phyloP scores from a whole-genome alignment of 2,329 filamentous ascomycete species.

The Hypoxylon sp. region DNA sequence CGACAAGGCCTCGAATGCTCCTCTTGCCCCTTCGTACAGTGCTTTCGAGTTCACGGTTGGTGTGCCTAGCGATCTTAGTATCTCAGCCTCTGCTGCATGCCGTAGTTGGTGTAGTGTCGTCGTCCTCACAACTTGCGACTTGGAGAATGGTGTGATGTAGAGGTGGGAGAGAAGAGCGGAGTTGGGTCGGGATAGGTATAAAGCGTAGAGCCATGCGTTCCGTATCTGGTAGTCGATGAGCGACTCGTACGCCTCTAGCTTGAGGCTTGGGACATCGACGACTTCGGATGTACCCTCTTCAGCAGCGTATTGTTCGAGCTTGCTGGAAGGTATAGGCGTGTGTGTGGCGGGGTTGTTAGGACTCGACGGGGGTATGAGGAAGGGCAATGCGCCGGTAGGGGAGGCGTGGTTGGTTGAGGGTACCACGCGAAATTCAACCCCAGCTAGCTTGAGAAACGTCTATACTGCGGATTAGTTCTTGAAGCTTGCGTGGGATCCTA shows the following conservation, averaged over 20 bases:
- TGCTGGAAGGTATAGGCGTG: slow-evolving; percentile 69
- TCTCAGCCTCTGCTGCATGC: slow-evolving; percentile 78
- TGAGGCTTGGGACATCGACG: slow-evolving; percentile 64
- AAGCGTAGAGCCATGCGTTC: slow-evolving; percentile 86
- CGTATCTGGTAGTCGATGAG: slow-evolving; percentile 83
- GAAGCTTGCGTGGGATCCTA: background rate
- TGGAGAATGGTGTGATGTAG: slow-evolving; percentile 75
- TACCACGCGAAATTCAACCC: slow-evolving; percentile 73
- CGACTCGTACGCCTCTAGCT: slow-evolving; percentile 81
- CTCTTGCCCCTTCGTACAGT: slow-evolving; percentile 60
- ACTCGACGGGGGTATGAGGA: slow-evolving; percentile 73
- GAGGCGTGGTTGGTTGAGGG: slow-evolving; percentile 94
- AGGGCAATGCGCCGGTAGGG: slow-evolving; percentile 88
- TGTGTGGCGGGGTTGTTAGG: slow-evolving; percentile 52
- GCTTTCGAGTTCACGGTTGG: slow-evolving; percentile 53
- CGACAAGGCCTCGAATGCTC: slow-evolving; percentile 62
- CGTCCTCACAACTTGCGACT: slow-evolving; percentile 71
- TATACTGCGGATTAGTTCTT: slow-evolving; percentile 53
- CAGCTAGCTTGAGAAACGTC: slow-evolving; percentile 85
- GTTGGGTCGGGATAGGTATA: slow-evolving; percentile 82
- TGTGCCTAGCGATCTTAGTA: slow-evolving; percentile 69
- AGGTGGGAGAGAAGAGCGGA: slow-evolving; percentile 75
- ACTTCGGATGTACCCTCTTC: slow-evolving; percentile 59
- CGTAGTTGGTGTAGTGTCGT: slow-evolving; percentile 76
- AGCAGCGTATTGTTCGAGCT: slow-evolving; percentile 76